Evolutionary conservation across 2,329 filamentous ascomycete species (phyloP), one percentile per base, ranked within the genome.

Genomic region (Aspergillus puulaauensis): DNA sequence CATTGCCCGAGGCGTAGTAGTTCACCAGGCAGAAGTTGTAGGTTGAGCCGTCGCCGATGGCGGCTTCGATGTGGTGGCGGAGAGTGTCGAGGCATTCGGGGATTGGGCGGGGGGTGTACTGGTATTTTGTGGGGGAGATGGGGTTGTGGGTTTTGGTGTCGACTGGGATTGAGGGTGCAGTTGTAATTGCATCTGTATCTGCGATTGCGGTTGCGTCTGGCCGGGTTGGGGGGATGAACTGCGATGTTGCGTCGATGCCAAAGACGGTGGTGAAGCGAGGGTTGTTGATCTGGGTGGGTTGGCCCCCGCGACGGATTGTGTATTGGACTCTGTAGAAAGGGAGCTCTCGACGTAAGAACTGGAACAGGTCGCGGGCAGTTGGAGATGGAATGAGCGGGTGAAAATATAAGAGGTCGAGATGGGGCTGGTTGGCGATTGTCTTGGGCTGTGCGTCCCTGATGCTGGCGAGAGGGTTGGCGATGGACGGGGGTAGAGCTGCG

Each of bases 11-110:
- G n/a, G 87, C 87, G 68, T 93, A 93, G 75, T 93, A 93, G 68
- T 93, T 93, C 4, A 93, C 88, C 1, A 93, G 80, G 59, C 87
- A 90, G 70, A 93, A 91, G 69, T 93, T 93, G 75, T 89, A 93
- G 1, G 69, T 80, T 66, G 84, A 49, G 3, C 47, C 43, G 35
- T 57, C 83, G n/a, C 81, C 82, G 0, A 88, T 90, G 0, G 84
- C 83, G 4, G 81, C 79, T 72, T 93, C 88, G 1, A 88, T 86
- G 9, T 85, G 79, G 35, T 73, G 75, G 9, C 86, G 83, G 7
- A 93, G 79, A 6, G 80, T 72, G 40, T 90, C 83, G 0, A 93
- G 80, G 65, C 89, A 91, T 54, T 82, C 75, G 0, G 90, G 90
- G 1, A 93, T 83, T 0, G 89, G 90, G 0, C 90, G 82, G 0